These are phyloP conservation scores for Yamadazyma paraphyllophila DNA, from an alignment of 805 yeast species.

Conservation along the genomic window DNA sequence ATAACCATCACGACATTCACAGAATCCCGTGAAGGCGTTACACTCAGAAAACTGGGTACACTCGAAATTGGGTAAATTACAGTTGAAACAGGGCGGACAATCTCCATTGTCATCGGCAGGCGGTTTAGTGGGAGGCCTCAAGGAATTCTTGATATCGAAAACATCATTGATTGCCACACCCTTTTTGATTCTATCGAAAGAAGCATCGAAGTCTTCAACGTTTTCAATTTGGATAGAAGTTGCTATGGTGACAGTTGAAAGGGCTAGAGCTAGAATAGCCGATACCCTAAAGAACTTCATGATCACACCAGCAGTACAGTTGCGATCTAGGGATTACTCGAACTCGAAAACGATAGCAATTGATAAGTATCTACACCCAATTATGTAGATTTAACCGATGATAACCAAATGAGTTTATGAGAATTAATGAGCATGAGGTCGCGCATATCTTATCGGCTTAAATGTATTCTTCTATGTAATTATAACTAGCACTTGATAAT, in stretches of 20 bases:
- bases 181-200: constrained; percentile 10
- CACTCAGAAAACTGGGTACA: constrained; percentile 92
- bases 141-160: constrained; percentile 15
- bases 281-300: not conserved
- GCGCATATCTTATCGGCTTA: too few relatives aligned
- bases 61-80: constrained; percentile 85
- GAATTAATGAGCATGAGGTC: not conserved
- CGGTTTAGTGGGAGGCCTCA: constrained; percentile 7
- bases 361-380: not conserved
- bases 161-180: constrained; percentile 20
- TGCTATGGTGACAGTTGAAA: not conserved
- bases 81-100: constrained; percentile 93
- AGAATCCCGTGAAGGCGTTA: constrained; percentile 82
- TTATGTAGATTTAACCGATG: not conserved
- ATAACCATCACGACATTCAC: constrained; percentile 90
- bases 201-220: constrained; percentile 5
- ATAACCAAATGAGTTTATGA: not conserved
- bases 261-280: not conserved
- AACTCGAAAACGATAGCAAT: too few relatives aligned
- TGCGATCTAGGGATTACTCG: too few relatives aligned
- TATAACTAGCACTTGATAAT: constrained; percentile 14
- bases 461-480: not conserved
- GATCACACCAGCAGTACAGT: too few relatives aligned
- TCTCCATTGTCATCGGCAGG: constrained; percentile 28
- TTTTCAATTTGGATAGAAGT: constrained; percentile 1